Base-by-base conservation (phyloP, 192 early-diverging fungal species). In the Chytriomyces sp. region DNA sequence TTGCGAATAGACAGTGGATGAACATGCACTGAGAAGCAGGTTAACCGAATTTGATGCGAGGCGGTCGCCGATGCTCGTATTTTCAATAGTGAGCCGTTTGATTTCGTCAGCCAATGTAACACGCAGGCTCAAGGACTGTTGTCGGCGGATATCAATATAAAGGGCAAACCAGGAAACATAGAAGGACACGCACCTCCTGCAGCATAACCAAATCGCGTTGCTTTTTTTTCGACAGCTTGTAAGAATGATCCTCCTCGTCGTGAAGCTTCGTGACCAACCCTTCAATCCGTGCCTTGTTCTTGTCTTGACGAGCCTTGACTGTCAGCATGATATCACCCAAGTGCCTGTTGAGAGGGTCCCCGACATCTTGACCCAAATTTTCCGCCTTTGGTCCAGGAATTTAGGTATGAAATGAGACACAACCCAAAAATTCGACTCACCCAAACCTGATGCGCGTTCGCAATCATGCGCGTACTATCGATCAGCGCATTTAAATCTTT, bases 401-500 rank as follows among this genome's bases (percentile, higher is more conserved):
- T 25, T 19, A 30, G 10, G 2, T 28, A 64, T 53, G 7, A 33
- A 54, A 41, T 31, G 60, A 70, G 32, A 66, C 17, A 26, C 17
- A 32, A 38, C 36, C n/a, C 33, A 70, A 25, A 63, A 39, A 64
- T n/a, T n/a, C n/a, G n/a, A 59, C 76, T 25, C 68, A 81, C 82
- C 79, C 80, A 85, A 26, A 75, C 80, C 56, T 85, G 81, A 52
- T 85, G 79, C 0, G 85, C 68, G 63, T 87, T 87, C 12, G 79
- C 75, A 36, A 87, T 70, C 37, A 87, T 63, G 39, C 83, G 83
- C 17, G 83, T 78, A 53, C 66, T 76, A 70, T 87, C 85, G 38
- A 87, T 84, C 22, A 87, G 60, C 64, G 85, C 85, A 67, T 86
- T 81, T 49, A 86, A 75, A 69, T 86, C 82, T 4, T 71, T 69